A percentile compares a stretch with the other conserved stretches of the same genome.
Conservation (phyloP, 805 yeast species). For the Candida germanica region DNA sequence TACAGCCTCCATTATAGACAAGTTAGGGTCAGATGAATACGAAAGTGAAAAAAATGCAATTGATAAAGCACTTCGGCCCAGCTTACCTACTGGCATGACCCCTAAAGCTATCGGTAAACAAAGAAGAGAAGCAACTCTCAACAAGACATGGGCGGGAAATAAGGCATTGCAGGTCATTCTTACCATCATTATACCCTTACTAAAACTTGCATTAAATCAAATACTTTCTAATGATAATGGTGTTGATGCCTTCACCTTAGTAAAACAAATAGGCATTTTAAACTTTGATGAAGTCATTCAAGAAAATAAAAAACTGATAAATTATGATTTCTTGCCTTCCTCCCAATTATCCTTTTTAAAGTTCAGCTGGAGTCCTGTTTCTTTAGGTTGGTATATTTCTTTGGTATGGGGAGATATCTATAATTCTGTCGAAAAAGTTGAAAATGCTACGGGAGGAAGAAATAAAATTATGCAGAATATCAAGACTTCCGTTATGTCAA, state of each 20-base stretch:
- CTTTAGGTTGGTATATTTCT: slow-evolving; percentile 75
- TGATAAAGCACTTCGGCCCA: slow-evolving; percentile 45
- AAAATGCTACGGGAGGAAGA: slow-evolving; percentile 19
- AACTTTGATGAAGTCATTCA: slow-evolving; percentile 24
- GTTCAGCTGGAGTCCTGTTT: slow-evolving; percentile 60
- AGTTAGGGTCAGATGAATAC: slow-evolving; percentile 4
- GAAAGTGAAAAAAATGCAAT: slow-evolving; percentile 21
- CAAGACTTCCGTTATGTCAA: slow-evolving; percentile 31
- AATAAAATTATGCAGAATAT: slow-evolving; percentile 39
- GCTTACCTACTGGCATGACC: slow-evolving; percentile 61
- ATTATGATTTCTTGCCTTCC: slow-evolving; percentile 41
- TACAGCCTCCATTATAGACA: neutral
- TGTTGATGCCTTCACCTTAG: slow-evolving; percentile 26
- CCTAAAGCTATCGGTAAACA: slow-evolving; percentile 51
- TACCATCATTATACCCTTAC: slow-evolving; percentile 36
- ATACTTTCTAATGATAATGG: slow-evolving; percentile 20
- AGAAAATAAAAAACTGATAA: slow-evolving; percentile 26
- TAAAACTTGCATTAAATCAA: slow-evolving; percentile 26
- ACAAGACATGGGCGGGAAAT: slow-evolving; percentile 55
- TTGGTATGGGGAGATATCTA: slow-evolving; percentile 61
- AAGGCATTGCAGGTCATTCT: slow-evolving; percentile 45
- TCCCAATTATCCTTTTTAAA: slow-evolving; percentile 42
- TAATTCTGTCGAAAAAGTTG: slow-evolving; percentile 20
- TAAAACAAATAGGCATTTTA: slow-evolving; percentile 40
- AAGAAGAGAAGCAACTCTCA: slow-evolving; percentile 48